Percentiles rank a stretch among this genome's conserved stretches.
Conservation (phyloP, 805 yeast genomes). For the Isabelozyma rhagii region DNA sequence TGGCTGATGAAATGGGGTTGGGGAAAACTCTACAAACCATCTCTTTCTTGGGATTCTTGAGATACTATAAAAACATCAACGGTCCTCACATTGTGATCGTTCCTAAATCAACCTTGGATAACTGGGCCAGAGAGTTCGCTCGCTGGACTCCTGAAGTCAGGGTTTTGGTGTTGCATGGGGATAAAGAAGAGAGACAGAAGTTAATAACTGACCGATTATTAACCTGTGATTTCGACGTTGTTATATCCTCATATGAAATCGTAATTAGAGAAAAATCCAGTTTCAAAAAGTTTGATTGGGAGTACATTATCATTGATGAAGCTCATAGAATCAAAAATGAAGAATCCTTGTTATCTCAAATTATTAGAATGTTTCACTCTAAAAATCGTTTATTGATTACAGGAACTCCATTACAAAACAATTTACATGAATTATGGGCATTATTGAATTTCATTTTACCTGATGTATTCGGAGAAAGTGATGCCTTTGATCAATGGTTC, state of each 20-base stretch:
- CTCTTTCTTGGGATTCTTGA: slow-evolving; percentile 67
- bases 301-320: slow-evolving; percentile 75
- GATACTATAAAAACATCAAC: slow-evolving; percentile 54
- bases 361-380: slow-evolving; percentile 68
- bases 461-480: slow-evolving; percentile 72
- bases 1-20: slow-evolving; percentile 85
- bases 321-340: slow-evolving; percentile 83
- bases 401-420: slow-evolving; percentile 81
- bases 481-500: slow-evolving; percentile 76
- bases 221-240: slow-evolving; percentile 67
- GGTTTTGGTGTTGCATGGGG: slow-evolving; percentile 70
- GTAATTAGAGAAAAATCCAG: slow-evolving; percentile 71
- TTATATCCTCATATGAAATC: slow-evolving; percentile 71
- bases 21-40: slow-evolving; percentile 82
- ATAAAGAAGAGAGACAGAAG: slow-evolving; percentile 60
- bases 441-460: slow-evolving; percentile 72
- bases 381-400: slow-evolving; percentile 69
- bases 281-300: slow-evolving; percentile 68
- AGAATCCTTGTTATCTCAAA: slow-evolving; percentile 68
- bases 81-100: slow-evolving; percentile 79
- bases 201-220: slow-evolving; percentile 49
- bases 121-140: slow-evolving; percentile 75
- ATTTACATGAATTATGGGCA: slow-evolving; percentile 80
- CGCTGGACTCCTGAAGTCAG: slow-evolving; percentile 80
- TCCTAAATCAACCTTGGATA: slow-evolving; percentile 78